Base-by-base conservation (phyloP, 345 rosid genomes). In the Heritiera fomes region DNA sequence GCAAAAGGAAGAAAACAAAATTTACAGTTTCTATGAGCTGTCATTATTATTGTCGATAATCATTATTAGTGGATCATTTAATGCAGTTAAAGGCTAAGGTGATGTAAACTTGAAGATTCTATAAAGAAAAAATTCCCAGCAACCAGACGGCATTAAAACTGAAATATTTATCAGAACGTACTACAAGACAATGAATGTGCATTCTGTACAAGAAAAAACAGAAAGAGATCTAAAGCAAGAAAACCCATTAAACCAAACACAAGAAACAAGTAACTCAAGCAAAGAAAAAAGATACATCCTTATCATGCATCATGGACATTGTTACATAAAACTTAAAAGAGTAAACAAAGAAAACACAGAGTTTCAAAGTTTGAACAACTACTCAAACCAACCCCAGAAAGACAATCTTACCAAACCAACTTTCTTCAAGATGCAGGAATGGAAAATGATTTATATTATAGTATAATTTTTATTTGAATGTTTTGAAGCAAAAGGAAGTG, bases 301-400 rank as follows among this genome's bases (percentile, higher is more conserved):
- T 59, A 23, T 56, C 41, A 49, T 59, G 76, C 74, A 64, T 72
- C 65, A 46, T 68, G 64, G 58, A 23, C 1, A 69, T 69, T 46
- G 8, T 28, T 45, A 62, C 75, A 80, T 73, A 53, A 73, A 53
- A 40, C 82, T 82, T 80, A 2, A 76, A 80, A 38, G 73, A 69
- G 81, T 63, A 77, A 77, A 65, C 79, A 84, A 78, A 77, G 9
- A 56, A 50, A 7, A 18, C 41, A 60, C 61, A 50, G 7, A n/a
- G 41, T 47, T 23, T 23, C 74, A 47, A 46, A 43, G 41, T 79
- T 80, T 80, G 86, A 71, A 67, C 90, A 82, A 60, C 92, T 60
- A 79, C 87, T 58, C 71, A 65, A 84, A 82, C 89, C 69, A 80
- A 82, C 85, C 56, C 71, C 59, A 73, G 32, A 65, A 74, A 79